Conservation (phyloP, 768 basidiomycete genomes). For the Guyanaporus albipodus region DNA sequence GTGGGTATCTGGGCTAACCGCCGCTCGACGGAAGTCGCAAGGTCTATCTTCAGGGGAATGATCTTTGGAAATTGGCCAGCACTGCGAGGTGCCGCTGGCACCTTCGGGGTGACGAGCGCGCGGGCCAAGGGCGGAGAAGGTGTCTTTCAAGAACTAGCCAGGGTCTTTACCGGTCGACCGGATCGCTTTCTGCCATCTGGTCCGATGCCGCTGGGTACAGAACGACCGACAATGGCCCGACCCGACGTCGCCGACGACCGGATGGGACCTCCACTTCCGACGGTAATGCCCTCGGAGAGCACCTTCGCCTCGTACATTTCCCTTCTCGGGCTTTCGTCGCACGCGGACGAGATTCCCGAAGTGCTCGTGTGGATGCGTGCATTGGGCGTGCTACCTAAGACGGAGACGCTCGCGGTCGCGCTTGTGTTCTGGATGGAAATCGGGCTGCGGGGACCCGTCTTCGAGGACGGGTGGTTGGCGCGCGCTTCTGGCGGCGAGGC, state of each 20-base stretch:
- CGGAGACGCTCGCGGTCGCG: constrained; percentile 53
- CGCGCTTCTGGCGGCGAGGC: neutral
- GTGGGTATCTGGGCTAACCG: constrained; percentile 44
- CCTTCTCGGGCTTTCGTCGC: constrained; percentile 50
- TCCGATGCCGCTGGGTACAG: neutral
- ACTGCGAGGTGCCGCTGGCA: constrained; percentile 36
- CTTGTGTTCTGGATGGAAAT: constrained; percentile 74
- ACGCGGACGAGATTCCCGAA: constrained; percentile 58
- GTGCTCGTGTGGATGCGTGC: constrained; percentile 72
- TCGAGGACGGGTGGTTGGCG: constrained; percentile 40
- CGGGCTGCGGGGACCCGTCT: constrained; percentile 53
- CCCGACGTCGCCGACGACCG: neutral
- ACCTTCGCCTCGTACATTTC: constrained; percentile 58
- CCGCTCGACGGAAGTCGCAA: constrained; percentile 45
- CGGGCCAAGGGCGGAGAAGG: constrained; percentile 14
- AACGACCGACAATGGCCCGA: constrained; percentile 3
- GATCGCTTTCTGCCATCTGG: constrained; percentile 9
- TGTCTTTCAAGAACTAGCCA: constrained; percentile 19
- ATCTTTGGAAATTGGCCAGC: constrained; percentile 56
- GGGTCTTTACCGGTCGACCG: constrained; percentile 12
- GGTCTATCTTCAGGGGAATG: constrained; percentile 51
- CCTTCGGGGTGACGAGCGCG: constrained; percentile 28
- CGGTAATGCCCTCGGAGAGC: constrained; percentile 46
- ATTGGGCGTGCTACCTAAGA: constrained; percentile 49
- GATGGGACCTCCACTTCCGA: constrained; percentile 20